These are phyloP conservation scores for Exophiala spinifera DNA, from an alignment of 2,329 filamentous ascomycete genomes.

Conservation along the genomic window DNA sequence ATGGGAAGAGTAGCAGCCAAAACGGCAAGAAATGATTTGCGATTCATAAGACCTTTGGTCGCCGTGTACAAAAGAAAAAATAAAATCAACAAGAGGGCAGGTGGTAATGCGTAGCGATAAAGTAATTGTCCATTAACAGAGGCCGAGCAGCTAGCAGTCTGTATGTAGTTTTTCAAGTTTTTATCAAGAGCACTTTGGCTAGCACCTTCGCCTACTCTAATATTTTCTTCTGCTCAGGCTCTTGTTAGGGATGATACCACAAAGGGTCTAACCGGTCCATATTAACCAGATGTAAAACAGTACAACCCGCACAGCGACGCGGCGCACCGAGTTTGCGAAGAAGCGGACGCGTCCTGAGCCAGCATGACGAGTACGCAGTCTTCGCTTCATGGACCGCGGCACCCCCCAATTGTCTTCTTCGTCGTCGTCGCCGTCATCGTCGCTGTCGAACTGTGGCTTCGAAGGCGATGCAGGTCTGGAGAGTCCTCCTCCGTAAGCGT, in stretches of 20 bases:
- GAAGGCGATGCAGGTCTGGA: conserved; percentile 53
- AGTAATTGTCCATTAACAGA: neutral
- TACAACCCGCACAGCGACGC: conserved; percentile 62
- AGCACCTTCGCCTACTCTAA: neutral
- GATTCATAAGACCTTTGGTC: neutral
- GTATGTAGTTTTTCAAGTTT: neutral
- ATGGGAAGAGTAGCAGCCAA: conserved; percentile 17
- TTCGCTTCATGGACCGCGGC: conserved; percentile 5
- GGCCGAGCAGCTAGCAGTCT: too few species aligned
- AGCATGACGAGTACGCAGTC: conserved; percentile 11
- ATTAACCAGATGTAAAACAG: conserved; percentile 66
- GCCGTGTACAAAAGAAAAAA: too few species aligned
- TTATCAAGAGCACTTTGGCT: neutral
- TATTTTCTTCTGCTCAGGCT: neutral
- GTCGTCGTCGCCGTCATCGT: neutral
- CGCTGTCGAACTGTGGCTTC: conserved; percentile 43
- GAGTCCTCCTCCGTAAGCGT: conserved; percentile 33
- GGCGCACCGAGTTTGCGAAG: conserved; percentile 59
- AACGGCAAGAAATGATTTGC: conserved; percentile 18
- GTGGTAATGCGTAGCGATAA: neutral
- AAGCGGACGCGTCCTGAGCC: conserved; percentile 50
- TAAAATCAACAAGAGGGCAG: too few species aligned
- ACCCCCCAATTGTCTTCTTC: conserved; percentile 25
- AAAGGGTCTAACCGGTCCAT: conserved; percentile 53
- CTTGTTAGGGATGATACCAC: neutral